Base-by-base conservation (phyloP, 2,329 filamentous ascomycete genomes). In the Cladophialophora immunda region DNA sequence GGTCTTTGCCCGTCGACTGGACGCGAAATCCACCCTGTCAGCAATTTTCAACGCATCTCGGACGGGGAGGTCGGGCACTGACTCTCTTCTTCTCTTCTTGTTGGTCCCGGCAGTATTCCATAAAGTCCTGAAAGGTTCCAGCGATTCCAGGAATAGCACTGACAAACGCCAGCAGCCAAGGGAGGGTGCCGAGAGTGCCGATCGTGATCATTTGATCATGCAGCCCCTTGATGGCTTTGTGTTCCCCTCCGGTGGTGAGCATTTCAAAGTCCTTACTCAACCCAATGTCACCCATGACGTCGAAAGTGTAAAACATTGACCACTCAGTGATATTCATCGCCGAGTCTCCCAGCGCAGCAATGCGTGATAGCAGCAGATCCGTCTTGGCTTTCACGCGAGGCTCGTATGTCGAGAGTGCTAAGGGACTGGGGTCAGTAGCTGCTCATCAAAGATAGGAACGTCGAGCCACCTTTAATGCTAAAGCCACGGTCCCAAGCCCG, bases 141-240 rank as follows among this genome's bases (percentile, higher is more conserved):
- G 45, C 19, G 6, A 50, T 50, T 27, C 45, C 45, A 15, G 45
- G 45, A 50, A 50, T 50, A 11, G 45, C 45, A 27, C 45, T 50
- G 45, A 25, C 25, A 50, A 50, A 50, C 5, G 45, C 45, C 8
- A 50, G 22, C 19, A 50, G 45, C 45, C 45, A 50, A 9, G 45
- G 45, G 19, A 50, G 45, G 2, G 45, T 50, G 11, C 45, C 45
- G 22, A 50, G 45, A 50, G 45, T 50, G 22, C 45, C 45, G 45
- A 50, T 50, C 22, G 45, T 50, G 45, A 50, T 50, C 45, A 50
- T 50, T 25, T 50, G 45, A 25, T 50, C 45, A 50, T 50, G 45
- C 45, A 50, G 19, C 22, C 19, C 45, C 19, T 50, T 50, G 22
- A 50, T 50, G 1, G 45, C 45, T 50, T 50, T 50, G 19, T 50